Percentiles rank a stretch among this genome's conserved stretches.
Conservation (phyloP, 2,329 filamentous ascomycete species). For the Penicillium italicum region DNA sequence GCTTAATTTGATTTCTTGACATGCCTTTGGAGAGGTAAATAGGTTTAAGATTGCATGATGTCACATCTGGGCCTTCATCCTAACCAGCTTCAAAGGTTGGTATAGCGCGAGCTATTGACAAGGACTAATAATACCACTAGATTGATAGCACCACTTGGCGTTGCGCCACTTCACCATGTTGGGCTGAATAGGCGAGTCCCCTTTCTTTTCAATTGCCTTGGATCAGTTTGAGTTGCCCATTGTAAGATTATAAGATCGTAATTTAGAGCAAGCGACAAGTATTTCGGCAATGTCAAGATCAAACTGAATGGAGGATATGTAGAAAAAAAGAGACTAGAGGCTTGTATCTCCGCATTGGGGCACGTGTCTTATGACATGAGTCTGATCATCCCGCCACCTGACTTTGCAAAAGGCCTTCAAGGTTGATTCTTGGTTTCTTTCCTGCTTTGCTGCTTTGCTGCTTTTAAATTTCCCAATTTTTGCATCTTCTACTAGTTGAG, state of each 20-base stretch:
- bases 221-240: not conserved
- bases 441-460: not conserved
- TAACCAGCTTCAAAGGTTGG: not conserved
- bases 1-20: not conserved
- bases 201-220: not conserved
- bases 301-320: not conserved
- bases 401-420: not conserved
- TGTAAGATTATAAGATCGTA: not conserved
- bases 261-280: not conserved
- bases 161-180: not conserved
- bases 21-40: not conserved
- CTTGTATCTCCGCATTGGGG: conserved; percentile 9
- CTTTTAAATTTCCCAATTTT: not conserved
- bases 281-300: too few relatives aligned
- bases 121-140: not conserved
- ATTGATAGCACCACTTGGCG: not conserved
- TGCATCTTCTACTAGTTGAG: not conserved
- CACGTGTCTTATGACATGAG: conserved; percentile 9
- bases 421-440: too few relatives aligned
- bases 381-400: conserved; percentile 8
- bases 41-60: not conserved
- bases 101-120: not conserved
- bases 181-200: not conserved
- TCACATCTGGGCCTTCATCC: not conserved
- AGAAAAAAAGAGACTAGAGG: not conserved